A percentile compares a stretch with the other conserved stretches of the same genome.
phyloP scores from a whole-genome alignment of 1,284 basidiomycete species.

The Irpex rosettiformis region DNA sequence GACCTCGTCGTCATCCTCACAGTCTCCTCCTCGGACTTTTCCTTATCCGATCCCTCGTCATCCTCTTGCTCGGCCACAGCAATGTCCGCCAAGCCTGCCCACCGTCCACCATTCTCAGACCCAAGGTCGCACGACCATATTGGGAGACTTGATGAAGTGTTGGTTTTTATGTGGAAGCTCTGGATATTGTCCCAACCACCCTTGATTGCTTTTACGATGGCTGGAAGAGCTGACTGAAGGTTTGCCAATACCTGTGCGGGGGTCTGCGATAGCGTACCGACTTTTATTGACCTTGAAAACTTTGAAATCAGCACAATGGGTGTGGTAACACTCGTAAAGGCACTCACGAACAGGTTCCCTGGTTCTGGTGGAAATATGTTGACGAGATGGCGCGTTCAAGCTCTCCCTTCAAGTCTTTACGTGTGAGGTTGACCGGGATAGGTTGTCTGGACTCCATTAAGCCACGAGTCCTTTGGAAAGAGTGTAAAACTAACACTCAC shows the following conservation, averaged over 20 bases:
- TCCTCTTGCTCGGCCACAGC: conserved; percentile 21
- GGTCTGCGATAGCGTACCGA: conserved; percentile 75
- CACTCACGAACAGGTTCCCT: conserved; percentile 86
- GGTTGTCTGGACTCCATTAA: conserved; percentile 65
- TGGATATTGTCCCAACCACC: conserved; percentile 93
- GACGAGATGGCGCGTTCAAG: conserved; percentile 88
- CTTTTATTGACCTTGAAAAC: conserved; percentile 71
- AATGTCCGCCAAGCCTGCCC: conserved; percentile 49
- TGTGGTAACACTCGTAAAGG: neutral
- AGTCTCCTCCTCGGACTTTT: conserved; percentile 17
- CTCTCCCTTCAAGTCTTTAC: conserved; percentile 87
- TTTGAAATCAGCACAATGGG: neutral
- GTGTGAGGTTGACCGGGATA: conserved; percentile 83
- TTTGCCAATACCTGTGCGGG: conserved; percentile 78
- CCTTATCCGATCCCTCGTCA: conserved; percentile 31
- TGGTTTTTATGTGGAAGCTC: conserved; percentile 89
- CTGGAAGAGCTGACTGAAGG: conserved; percentile 76
- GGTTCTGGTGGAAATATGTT: conserved; percentile 92
- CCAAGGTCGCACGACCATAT: conserved; percentile 84
- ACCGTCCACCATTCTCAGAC: conserved; percentile 56
- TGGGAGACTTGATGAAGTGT: conserved; percentile 79
- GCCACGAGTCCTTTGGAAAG: neutral
- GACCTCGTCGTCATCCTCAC: too few relatives aligned
- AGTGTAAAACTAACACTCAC: conserved; percentile 39
- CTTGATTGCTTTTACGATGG: conserved; percentile 67